Base-by-base conservation (phyloP, 176 grass and related monocot genomes). In the Oryza nivara region DNA sequence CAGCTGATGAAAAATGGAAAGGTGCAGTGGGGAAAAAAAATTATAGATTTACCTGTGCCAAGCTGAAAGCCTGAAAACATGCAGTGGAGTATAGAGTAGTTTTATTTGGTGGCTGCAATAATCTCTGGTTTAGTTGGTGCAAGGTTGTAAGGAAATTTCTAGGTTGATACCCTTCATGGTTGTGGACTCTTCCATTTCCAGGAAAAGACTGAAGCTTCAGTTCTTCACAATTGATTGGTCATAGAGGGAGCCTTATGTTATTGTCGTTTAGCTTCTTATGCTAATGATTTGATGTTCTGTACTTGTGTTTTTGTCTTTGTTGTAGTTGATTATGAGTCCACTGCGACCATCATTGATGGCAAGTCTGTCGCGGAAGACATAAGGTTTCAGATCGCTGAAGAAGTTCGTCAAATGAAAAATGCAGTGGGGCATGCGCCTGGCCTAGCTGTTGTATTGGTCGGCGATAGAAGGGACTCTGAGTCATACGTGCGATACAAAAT, bases 331-430 rank as follows among this genome's bases (percentile, higher is more conserved):
- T 74, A 79, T 52, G 75, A 76, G 45, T 25, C 34, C 20, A 68
- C 28, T 0, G 45, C 91, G 22, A 85, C 86, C 66, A 92, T 95
- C 65, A 94, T 98, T 30, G 88, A 98, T 87, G 96, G 93, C 11
- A 95, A 84, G 35, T 87, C 91, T n/a, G 90, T 98, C 56, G 91
- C 96, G 0, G 87, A 95, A 70, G 83, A 98, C 76, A 92, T 98
- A 85, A 93, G 83, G 65, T 92, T 91, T 65, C 83, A 90, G 64
- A 87, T 96, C 75, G 72, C 88, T 54, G 65, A 94, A 79, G 89
- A 94, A 78, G 88, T 94, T 68, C 44, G 11, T 48, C 66, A 81
- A 87, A 89, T 98, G 84, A 92, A 89, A 88, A 83, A 46, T 25
- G 51, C 77, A 28, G 85, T 89, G 1, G 86, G 83, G 17, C 72